Base-by-base conservation (phyloP, 371 early-diverging fungal species). In the Dichotomocladium elegans region DNA sequence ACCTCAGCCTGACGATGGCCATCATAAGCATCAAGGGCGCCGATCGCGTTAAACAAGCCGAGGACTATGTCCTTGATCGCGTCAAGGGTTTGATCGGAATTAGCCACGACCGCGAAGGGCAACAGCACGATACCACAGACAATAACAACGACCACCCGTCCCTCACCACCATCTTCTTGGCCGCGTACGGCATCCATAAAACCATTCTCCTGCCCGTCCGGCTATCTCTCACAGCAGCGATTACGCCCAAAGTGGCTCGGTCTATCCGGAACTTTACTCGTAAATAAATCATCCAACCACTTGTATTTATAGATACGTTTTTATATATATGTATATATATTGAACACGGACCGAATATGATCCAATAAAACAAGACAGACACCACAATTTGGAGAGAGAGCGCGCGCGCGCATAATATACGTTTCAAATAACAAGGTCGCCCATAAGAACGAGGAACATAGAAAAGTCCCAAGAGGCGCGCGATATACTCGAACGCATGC, bases 131-230 rank as follows among this genome's bases (percentile, higher is more conserved):
- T 37, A 46, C 17, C 10, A 12, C 44, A 10, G 17, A 33, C 21
- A 6, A 3, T 0, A 41, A 47, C 0, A 9, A 27, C 7, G 63
- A 60, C n/a, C 46, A 62, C 26, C 67, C 64, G 2, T 66, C 67
- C 0, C 55, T 55, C 4, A 55, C 62, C 1, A 55, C 59, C 19
- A 17, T 70, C 1, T 66, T 70, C 42, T 50, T 66, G 0, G 47
- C 66, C 24, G 71, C 71, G 5, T 70, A 70, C 42, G 71, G 67
- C 3, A 70, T 70, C 19, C 71, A 70, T 51, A 70, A 70, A 46
- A 70, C 71, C 3, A 22, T 70, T 8, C 22, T 70, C 9, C 27
- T 70, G 25, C 71, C 71, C 15, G 35, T 70, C 7, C 61, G 71
- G 26, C 47, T 70, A 3, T 66, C 67, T 4, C 28, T 66, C 29